Base-by-base conservation (phyloP, 331 rosid genomes). In the Malus hybrid region DNA sequence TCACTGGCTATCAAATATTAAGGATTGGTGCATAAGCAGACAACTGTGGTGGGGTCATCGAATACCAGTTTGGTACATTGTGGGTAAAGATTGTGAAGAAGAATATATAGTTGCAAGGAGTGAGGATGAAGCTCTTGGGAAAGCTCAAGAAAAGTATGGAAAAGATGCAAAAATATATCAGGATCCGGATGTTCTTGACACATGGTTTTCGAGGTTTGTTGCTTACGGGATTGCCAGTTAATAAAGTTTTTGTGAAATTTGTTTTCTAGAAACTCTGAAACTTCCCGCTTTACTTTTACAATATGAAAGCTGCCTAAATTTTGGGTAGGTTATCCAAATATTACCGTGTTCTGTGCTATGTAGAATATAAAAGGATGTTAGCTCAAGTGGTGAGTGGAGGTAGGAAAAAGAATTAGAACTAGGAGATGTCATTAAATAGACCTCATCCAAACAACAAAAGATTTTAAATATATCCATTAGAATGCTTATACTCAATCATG, bases 31-130 rank as follows among this genome's bases (percentile, higher is more conserved):
- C 87, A 93, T 93, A 82, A 93, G 98, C 88, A 87, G 98, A 81
- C 98, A 93, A 81, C 87, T 93, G 18, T 93, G 98, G 97, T 93
- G 98, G 98, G 98, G 98, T 72, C 98, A 93, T 81, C 89, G 90
- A 59, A 91, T 93, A 70, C 98, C 98, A 70, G 98, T 93, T 78
- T 93, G 98, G 97, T 93, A 93, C 81, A 81, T 93, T 80, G 89
- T 76, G 39, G 98, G 98, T 64, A 90, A 87, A 82, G 85, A 89
- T 69, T 83, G 84, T 70, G 97, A 91, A 86, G 98, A 93, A 82
- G 97, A 93, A 32, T 91, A 91, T 72, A 88, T 93, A 72, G 98
- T 93, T 83, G 98, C 97, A 67, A 87, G 93, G 83, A 87, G 81
- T 87, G 81, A 82, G 50, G 88, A 80, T 72, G 96, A 90, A 82